phyloP scores from a whole-genome alignment of 2,329 filamentous ascomycete genomes.

The Aureobasidium mangrovei region DNA sequence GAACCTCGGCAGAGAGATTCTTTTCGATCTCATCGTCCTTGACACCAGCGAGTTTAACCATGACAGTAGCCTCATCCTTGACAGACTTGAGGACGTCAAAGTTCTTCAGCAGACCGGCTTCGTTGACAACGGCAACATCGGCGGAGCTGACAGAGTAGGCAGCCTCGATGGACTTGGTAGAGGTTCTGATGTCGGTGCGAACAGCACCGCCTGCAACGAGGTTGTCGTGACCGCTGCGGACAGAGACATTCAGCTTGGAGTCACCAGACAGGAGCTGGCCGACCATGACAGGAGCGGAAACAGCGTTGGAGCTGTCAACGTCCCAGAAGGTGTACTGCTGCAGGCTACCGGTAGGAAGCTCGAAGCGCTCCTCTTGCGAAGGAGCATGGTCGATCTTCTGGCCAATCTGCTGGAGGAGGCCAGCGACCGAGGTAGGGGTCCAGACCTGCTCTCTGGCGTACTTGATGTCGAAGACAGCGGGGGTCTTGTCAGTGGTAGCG shows the following conservation, averaged over 20 bases:
- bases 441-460: constrained; percentile 67
- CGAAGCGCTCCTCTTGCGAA: constrained; percentile 27
- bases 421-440: constrained; percentile 47
- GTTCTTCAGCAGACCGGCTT: constrained; percentile 69
- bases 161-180: constrained; percentile 73
- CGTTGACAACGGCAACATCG: constrained; percentile 68
- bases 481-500: constrained; percentile 55
- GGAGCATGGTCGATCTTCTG: constrained; percentile 30
- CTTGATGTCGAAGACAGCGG: constrained; percentile 72
- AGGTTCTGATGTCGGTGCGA: constrained; percentile 76
- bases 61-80: constrained; percentile 60
- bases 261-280: constrained; percentile 53
- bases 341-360: constrained; percentile 40
- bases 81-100: constrained; percentile 64
- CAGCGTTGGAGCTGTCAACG: constrained; percentile 62
- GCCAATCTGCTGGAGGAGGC: constrained; percentile 39
- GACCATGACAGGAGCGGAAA: constrained; percentile 54
- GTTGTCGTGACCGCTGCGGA: constrained; percentile 53
- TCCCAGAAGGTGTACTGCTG: constrained; percentile 95
- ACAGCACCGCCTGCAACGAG: constrained; percentile 64
- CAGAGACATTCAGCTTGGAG: constrained; percentile 52
- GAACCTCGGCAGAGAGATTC: constrained; percentile 61
- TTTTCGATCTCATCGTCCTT: constrained; percentile 89
- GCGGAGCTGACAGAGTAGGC: constrained; percentile 73
- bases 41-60: constrained; percentile 67